Conservation (phyloP, 192 early-diverging fungal species). For the Coemansia sp. region DNA sequence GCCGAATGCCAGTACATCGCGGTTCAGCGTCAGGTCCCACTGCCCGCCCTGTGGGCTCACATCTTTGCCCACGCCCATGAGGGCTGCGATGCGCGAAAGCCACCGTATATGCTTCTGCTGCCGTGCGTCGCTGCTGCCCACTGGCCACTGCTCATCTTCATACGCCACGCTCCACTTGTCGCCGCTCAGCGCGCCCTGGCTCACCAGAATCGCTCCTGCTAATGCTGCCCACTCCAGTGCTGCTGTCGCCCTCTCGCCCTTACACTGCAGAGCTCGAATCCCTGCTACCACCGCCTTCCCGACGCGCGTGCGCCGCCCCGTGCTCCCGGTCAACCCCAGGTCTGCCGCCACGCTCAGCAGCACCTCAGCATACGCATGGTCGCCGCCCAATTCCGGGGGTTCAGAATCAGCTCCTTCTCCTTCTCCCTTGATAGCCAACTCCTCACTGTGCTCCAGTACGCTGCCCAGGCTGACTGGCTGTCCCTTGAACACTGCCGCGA, state of each 20-base stretch:
- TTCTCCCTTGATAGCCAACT: slow-evolving; percentile 5
- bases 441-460: slow-evolving; percentile 19
- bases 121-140: slow-evolving; percentile 15
- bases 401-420: not conserved
- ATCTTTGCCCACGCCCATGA: slow-evolving; percentile 12
- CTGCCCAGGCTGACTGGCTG: slow-evolving; percentile 7
- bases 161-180: slow-evolving; percentile 48
- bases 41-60: not conserved
- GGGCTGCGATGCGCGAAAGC: slow-evolving; percentile 44
- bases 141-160: slow-evolving; percentile 27
- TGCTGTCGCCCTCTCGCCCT: not conserved
- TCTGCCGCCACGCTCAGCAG: slow-evolving; percentile 22
- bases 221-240: slow-evolving; percentile 41
- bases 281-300: slow-evolving; percentile 27
- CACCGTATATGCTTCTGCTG: slow-evolving; percentile 29
- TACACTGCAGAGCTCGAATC: slow-evolving; percentile 27
- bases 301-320: slow-evolving; percentile 33
- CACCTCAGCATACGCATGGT: slow-evolving; percentile 10
- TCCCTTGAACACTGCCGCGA: not conserved
- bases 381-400: not conserved
- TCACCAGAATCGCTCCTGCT: slow-evolving; percentile 33
- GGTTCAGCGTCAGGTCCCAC: slow-evolving; percentile 56
- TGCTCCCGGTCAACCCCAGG: slow-evolving; percentile 26
- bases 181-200: slow-evolving; percentile 43
- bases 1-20: slow-evolving; percentile 74